Conservation (phyloP, 768 basidiomycete genomes). For the Phlebiopsis flavidoalba region DNA sequence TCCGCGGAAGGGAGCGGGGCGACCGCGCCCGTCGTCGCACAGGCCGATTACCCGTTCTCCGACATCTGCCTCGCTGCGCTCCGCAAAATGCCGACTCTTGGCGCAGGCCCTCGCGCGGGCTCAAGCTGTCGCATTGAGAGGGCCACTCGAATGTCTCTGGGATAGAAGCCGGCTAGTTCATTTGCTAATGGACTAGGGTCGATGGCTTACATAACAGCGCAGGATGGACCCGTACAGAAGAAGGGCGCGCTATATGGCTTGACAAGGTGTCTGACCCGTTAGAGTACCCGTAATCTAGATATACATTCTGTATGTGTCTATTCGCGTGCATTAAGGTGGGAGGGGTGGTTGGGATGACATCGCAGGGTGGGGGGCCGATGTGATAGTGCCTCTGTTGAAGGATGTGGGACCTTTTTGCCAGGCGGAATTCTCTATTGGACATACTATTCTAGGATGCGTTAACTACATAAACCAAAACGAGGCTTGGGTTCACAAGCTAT, state of each 20-base stretch:
- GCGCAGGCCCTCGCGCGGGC: constrained; percentile 18
- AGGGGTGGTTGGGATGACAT: background rate
- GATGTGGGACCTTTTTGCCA: background rate
- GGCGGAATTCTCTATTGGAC: background rate
- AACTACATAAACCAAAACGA: background rate
- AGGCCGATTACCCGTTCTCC: constrained; percentile 61
- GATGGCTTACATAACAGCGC: too few relatives aligned
- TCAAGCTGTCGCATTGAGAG: constrained; percentile 39
- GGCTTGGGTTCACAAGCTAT: too few relatives aligned
- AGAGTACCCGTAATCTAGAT: background rate
- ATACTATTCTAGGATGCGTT: background rate
- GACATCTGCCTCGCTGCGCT: constrained; percentile 45
- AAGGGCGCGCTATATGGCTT: too few relatives aligned
- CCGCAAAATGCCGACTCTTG: constrained; percentile 25
- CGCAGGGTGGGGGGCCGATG: background rate
- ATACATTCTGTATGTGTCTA: background rate
- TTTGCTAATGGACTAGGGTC: constrained; percentile 42
- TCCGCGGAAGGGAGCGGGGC: too few relatives aligned
- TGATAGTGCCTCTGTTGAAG: background rate
- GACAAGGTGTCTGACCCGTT: too few relatives aligned
- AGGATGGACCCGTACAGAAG: too few relatives aligned
- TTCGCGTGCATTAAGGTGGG: background rate
- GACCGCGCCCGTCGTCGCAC: too few relatives aligned
- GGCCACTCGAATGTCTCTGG: too few relatives aligned
- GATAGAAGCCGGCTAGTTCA: too few relatives aligned